Conservation (phyloP, 2,329 filamentous ascomycete genomes). For the Fusarium coicis region DNA sequence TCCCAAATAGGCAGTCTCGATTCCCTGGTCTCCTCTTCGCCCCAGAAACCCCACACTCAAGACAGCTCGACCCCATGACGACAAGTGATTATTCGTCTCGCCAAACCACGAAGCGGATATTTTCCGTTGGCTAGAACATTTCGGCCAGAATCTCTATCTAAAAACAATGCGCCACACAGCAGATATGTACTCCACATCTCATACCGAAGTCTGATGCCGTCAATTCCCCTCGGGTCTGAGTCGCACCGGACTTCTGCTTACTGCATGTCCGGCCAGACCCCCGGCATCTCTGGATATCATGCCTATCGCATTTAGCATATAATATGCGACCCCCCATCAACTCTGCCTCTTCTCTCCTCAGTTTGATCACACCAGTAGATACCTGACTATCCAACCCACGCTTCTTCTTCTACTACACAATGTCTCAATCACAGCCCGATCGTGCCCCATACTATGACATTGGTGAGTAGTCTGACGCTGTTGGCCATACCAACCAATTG, state of each 20-base stretch:
- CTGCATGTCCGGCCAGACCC: conserved; percentile 16
- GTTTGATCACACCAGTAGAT: conserved; percentile 11
- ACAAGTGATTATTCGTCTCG: conserved; percentile 12
- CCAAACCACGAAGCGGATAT: conserved; percentile 14
- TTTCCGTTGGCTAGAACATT: conserved; percentile 12
- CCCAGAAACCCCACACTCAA: conserved; percentile 43
- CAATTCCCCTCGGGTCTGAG: conserved; percentile 31
- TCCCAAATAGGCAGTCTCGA: conserved; percentile 41
- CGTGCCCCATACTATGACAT: conserved; percentile 56
- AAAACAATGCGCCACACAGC: conserved; percentile 7
- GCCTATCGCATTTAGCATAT: conserved; percentile 26
- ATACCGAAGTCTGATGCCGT: conserved; percentile 39
- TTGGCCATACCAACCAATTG: neutral
- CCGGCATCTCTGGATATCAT: conserved; percentile 23
- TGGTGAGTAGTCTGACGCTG: conserved; percentile 47
- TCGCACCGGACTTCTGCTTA: conserved; percentile 13
- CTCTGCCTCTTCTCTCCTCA: neutral
- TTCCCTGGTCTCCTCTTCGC: conserved; percentile 35
- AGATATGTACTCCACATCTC: conserved; percentile 24
- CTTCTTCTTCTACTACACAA: conserved; percentile 9
- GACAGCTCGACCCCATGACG: conserved; percentile 33
- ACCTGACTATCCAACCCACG: conserved; percentile 1
- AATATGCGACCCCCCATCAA: conserved; percentile 24
- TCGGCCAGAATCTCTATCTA: neutral
- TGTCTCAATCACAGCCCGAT: conserved; percentile 32